These are phyloP conservation scores for Trichosporon ovoides DNA, from an alignment of 1,284 basidiomycete species.

Conservation along the genomic window DNA sequence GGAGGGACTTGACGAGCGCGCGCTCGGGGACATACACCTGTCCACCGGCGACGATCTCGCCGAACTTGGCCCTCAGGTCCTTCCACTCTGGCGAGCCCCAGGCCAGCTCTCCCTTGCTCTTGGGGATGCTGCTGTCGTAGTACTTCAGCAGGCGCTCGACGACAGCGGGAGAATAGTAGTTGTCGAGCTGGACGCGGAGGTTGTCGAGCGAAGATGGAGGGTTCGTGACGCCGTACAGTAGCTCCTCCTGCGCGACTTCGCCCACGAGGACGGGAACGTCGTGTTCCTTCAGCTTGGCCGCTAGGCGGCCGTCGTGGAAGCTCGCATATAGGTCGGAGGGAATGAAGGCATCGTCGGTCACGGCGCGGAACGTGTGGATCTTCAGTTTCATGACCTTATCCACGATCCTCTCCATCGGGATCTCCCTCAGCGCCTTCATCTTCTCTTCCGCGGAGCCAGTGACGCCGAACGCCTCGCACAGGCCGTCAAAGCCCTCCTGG, in stretches of 20 bases:
- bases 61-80: constrained; percentile 18
- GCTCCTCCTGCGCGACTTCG: constrained; percentile 26
- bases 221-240: constrained; percentile 26
- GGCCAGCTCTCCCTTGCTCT: constrained; percentile 1
- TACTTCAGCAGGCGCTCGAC: constrained; percentile 15
- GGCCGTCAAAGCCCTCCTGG: constrained; percentile 27
- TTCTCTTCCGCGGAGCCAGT: constrained; percentile 20
- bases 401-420: constrained; percentile 21
- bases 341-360: constrained; percentile 28
- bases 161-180: constrained; percentile 25
- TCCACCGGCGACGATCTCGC: constrained; percentile 24
- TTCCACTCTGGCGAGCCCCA: constrained; percentile 10
- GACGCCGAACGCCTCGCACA: constrained; percentile 24
- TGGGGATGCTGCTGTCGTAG: constrained; percentile 1
- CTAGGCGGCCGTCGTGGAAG: constrained; percentile 21
- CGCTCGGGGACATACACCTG: constrained; percentile 25
- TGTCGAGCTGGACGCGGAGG: constrained; percentile 21
- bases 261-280: constrained; percentile 26
- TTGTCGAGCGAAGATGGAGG: constrained; percentile 15
- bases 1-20: constrained; percentile 18
- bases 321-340: constrained; percentile 13
- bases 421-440: constrained; percentile 20
- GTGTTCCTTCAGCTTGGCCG: constrained; percentile 18
- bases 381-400: constrained; percentile 26
- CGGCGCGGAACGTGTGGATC: constrained; percentile 29